Base-by-base conservation (phyloP, 176 grass and related monocot genomes). In the Oryza officinalis region DNA sequence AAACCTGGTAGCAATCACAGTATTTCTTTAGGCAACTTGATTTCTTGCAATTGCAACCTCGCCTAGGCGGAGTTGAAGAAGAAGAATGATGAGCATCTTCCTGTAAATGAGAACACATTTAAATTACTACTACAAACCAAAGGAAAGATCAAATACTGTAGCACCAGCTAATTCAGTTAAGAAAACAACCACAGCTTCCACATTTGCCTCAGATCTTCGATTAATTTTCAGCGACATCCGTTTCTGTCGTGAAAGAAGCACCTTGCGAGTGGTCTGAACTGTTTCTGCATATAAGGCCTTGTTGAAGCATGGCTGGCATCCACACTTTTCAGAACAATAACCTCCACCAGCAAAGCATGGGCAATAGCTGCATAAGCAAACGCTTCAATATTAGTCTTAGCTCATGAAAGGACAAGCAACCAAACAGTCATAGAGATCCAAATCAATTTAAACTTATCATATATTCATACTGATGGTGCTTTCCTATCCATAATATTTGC, bases 21-120 rank as follows among this genome's bases (percentile, higher is more conserved):
- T 92, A 92, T 87, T 92, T 92, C 84, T 92, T 92, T 54, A 89
- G 81, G 81, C 91, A 92, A 84, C 84, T 92, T 74, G 91, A 92
- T 78, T 92, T 92, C 87, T 92, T 92, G 91, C 91, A 92, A 63
- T 84, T 92, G 77, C 91, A 92, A 69, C 91, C 84, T 78, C 77
- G 72, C 74, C 50, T 92, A 69, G 81, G 91, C 0, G 84, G 91
- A 77, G 87, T 86, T 41, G 87, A 92, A 64, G 91, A 89, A 74
- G 91, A 89, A 28, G 91, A 87, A 80, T 87, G 74, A 59, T 78
- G 84, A 44, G 84, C 28, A 33, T 92, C 84, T 92, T 92, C 87
- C 91, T 92, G 65, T 45, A 45, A 22, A 20, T 20, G 41, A 81
- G 12, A 69, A 40, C 60, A 27, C 12, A 50, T 18, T 6, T 22